These are phyloP conservation scores for Exophiala sp. DNA, from an alignment of 2,329 filamentous ascomycete genomes.

Conservation along the genomic window DNA sequence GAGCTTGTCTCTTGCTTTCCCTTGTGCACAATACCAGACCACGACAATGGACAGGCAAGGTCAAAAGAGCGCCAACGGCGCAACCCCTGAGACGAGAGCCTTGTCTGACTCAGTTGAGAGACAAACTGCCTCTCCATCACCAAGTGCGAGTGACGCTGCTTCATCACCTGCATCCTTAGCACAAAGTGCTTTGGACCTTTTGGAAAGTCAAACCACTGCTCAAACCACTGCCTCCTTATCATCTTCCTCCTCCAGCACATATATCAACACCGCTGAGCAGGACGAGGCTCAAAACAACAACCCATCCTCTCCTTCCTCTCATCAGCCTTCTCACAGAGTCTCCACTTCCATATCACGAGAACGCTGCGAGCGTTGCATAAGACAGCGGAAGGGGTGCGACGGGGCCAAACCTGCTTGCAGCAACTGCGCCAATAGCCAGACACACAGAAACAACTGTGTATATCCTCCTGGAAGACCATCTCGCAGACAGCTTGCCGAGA, in stretches of 20 bases:
- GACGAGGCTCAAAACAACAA: neutral
- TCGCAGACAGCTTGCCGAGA: neutral
- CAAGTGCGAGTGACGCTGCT: too few species aligned
- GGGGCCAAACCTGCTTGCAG: neutral
- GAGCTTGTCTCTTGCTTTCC: too few species aligned
- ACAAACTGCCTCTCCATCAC: too few species aligned
- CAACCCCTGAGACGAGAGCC: too few species aligned
- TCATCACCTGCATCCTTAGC: neutral
- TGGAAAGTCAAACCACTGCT: neutral
- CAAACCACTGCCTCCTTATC: neutral
- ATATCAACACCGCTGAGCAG: neutral
- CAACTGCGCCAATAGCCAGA: neutral
- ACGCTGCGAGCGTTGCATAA: neutral
- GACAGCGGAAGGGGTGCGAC: neutral
- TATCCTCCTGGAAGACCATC: neutral
- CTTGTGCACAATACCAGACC: too few species aligned
- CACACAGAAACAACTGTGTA: neutral
- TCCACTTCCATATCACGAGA: neutral
- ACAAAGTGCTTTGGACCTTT: neutral
- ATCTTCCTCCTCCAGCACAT: neutral
- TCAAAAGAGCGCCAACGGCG: too few species aligned
- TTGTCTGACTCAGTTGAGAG: too few species aligned
- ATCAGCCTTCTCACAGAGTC: neutral
- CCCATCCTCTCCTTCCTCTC: neutral
- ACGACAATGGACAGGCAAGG: too few species aligned